Evolutionary conservation across 371 early-diverging fungal genomes (phyloP), one percentile per base, ranked within the genome.

Genomic region (Apophysomyces ossiformis): DNA sequence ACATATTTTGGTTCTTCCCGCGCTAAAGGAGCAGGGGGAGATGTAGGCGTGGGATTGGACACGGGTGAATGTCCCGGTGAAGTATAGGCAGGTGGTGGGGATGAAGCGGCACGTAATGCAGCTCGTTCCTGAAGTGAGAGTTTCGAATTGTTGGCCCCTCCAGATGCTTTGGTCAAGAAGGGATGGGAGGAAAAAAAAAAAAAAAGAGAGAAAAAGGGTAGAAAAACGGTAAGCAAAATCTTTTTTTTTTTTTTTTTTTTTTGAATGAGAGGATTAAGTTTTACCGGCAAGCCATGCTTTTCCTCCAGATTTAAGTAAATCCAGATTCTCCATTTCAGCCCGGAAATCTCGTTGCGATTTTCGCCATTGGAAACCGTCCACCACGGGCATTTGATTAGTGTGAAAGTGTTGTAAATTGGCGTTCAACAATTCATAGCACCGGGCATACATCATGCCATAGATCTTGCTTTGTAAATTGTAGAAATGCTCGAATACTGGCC

Each of bases 401-500:
- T 68, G 63, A 72, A 82, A 79, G 45, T 79, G 69, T 2, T 67
- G 62, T 35, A 66, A 64, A 50, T 82, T 82, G 5, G 79, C 71
- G 45, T 69, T 70, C 11, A 82, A 57, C n/a, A 89, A 64, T 37
- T 82, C 81, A 13, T 88, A 77, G 35, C 88, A 78, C 21, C 84
- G 79, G 38, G 83, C 83, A 60, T 82, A 74, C 57, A 82, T 77
- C 74, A 79, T 79, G 45, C 76, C 72, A 69, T 86, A 89, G 57
- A 92, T 89, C n/a, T 76, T 82, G 64, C 82, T 73, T 70, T 95
- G 93, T 65, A 90, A 67, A 67, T 78, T 78, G 66, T 88, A 95
- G 46, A 93, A 82, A 13, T 85, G 74, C 58, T 88, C 80, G 73
- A 92, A 88, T 64, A 93, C 88, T 9, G 93, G 93, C 41, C 90